Evolutionary conservation across 2,329 filamentous ascomycete genomes (phyloP), one percentile per base, ranked within the genome.

Genomic region (Arthrocladium fulminans): DNA sequence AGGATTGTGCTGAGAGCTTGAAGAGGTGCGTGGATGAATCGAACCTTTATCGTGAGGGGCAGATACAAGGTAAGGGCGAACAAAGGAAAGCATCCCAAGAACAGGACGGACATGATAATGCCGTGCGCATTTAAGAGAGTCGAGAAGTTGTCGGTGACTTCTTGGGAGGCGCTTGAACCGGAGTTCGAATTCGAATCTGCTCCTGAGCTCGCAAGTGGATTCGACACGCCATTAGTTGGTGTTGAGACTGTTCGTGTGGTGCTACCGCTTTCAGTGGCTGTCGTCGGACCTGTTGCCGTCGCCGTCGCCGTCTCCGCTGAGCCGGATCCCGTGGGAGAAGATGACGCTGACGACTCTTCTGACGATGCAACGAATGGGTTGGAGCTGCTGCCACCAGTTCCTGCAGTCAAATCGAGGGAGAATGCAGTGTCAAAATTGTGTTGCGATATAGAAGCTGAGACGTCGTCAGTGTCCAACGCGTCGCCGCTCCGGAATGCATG

Each of bases 1-100:
- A 76, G 51, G 8, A 70, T 44, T 48, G 77, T 69, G 2, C 69
- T 69, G 39, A 76, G 60, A 2, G 71, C 46, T 55, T 80, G 76
- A 35, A 75, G 46, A 1, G 59, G 61, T 59, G 66, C 54, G 61
- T 77, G 64, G 45, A 74, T 53, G 51, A 69, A 61, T 53, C 67
- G 59, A 53, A 73, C 62, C 30, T 62, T 68, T 44, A 70, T 65
- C 8, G 69, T 51, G 58, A 69, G 60, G 52, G 65, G 57, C 40
- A 68, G 7, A 55, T 66, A 56, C 57, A 67, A 45, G 48, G 56
- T 46, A 53, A 66, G 32, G 47, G 68, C 46, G 57, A 63, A 42
- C n/a, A 59, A 45, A 30, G 63, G 54, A 60, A 63, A 56, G 60
- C 65, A 8, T 64, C 74, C 9, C 67, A 75, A 15, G 67, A 70